phyloP scores from a whole-genome alignment of 2,329 filamentous ascomycete species.

The Penicillium sp. region DNA sequence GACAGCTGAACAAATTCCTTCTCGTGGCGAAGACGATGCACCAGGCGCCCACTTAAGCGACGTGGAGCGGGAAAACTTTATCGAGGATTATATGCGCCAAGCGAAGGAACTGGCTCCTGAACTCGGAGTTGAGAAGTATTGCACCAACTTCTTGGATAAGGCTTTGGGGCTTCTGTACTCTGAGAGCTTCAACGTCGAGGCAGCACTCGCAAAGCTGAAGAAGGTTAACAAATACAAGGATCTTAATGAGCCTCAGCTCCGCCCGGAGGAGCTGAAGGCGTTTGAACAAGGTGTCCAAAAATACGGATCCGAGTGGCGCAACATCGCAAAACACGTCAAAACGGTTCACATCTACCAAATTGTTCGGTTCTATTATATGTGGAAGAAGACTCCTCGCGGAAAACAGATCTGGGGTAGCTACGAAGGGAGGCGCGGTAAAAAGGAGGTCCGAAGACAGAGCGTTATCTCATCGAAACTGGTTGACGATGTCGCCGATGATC shows the following conservation, averaged over 20 bases:
- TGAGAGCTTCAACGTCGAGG: constrained; percentile 68
- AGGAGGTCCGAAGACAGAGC: constrained; percentile 68
- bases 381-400: constrained; percentile 91
- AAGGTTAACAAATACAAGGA: constrained; percentile 66
- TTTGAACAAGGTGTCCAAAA: constrained; percentile 91
- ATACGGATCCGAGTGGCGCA: constrained; percentile 84
- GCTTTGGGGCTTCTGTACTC: constrained; percentile 72
- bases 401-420: constrained; percentile 88
- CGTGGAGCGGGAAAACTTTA: constrained; percentile 54
- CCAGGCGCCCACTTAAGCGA: constrained; percentile 36
- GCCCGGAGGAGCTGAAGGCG: constrained; percentile 74
- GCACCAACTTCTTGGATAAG: constrained; percentile 85
- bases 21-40: constrained; percentile 45
- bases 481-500: constrained; percentile 87
- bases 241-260: constrained; percentile 82
- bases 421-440: constrained; percentile 83
- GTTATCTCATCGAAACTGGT: constrained; percentile 69
- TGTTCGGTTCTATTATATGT: constrained; percentile 93
- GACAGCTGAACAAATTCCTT: constrained; percentile 48
- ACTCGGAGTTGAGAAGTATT: constrained; percentile 70
- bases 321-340: constrained; percentile 77
- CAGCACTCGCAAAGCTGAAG: constrained; percentile 68
- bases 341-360: constrained; percentile 76
- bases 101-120: constrained; percentile 64
- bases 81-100: constrained; percentile 74